A percentile compares a stretch with the other conserved stretches of the same genome.
Evolutionary conservation across 345 rosid genomes (phyloP).

Genomic region (Adansonia digitata): DNA sequence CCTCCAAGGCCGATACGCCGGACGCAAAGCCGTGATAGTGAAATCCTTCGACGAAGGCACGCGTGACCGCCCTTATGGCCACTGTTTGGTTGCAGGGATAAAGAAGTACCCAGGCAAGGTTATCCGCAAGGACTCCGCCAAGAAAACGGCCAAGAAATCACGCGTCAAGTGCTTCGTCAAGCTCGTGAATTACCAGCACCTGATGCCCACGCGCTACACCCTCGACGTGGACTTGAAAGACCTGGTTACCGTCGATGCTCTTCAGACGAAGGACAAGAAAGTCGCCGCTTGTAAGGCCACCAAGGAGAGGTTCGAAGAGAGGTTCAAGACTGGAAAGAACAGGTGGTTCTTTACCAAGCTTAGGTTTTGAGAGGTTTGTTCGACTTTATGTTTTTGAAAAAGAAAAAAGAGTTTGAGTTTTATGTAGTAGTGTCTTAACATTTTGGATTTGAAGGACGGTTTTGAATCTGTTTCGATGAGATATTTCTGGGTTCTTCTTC

Average conservation of each 20-base stretch:
- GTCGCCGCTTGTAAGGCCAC: neutral
- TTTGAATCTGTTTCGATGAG: conserved; percentile 1
- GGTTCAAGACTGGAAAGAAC: conserved; percentile 36
- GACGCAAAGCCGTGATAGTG: conserved; percentile 47
- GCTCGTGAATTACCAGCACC: conserved; percentile 49
- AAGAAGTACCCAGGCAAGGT: neutral
- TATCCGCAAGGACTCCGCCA: neutral
- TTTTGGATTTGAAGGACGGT: neutral
- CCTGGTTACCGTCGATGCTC: neutral
- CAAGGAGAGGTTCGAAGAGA: neutral
- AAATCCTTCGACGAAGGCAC: conserved; percentile 41
- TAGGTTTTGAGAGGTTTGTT: conserved; percentile 36
- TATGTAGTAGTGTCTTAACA: conserved; percentile 3
- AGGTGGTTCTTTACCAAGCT: conserved; percentile 62
- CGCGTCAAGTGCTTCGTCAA: conserved; percentile 47
- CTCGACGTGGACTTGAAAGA: neutral
- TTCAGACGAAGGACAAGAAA: neutral
- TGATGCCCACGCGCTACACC: conserved; percentile 18
- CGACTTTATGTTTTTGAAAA: neutral
- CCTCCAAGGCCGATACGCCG: conserved; percentile 59
- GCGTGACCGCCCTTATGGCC: neutral
- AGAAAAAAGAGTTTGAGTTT: neutral
- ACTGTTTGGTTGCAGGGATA: neutral
- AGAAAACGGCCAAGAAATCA: conserved; percentile 18
- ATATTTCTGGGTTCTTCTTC: neutral